Percentiles rank a stretch among this genome's conserved stretches.
These are phyloP conservation scores for Chrysoporthe puriensis DNA, from an alignment of 2,329 filamentous ascomycete species.

Conservation along the genomic window DNA sequence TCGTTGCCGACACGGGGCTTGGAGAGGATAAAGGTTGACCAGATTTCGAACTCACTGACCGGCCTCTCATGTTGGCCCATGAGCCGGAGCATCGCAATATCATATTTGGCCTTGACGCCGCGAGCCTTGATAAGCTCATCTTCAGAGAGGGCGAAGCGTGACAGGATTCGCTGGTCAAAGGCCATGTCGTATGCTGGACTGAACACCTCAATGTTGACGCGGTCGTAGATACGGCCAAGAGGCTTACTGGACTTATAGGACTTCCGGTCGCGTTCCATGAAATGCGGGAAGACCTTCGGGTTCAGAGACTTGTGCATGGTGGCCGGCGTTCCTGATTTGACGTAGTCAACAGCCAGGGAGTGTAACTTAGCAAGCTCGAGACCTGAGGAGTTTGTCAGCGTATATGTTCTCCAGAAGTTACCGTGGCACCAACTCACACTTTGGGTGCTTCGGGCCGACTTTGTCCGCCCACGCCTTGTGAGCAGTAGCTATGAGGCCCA, in stretches of 20 bases:
- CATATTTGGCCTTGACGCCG: slow-evolving; percentile 76
- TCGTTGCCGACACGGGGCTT: slow-evolving; percentile 73
- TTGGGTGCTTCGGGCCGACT: slow-evolving; percentile 66
- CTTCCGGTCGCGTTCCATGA: slow-evolving; percentile 72
- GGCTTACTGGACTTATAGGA: slow-evolving; percentile 72
- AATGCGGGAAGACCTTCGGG: slow-evolving; percentile 78
- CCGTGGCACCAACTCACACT: slow-evolving; percentile 56
- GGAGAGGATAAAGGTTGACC: slow-evolving; percentile 80
- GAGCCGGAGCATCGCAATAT: slow-evolving; percentile 73
- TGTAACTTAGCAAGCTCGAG: slow-evolving; percentile 78
- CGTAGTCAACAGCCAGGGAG: slow-evolving; percentile 91
- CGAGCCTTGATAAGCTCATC: slow-evolving; percentile 62
- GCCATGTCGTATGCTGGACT: slow-evolving; percentile 69
- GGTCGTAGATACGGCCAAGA: slow-evolving; percentile 82
- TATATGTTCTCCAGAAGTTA: neutral
- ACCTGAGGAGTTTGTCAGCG: slow-evolving; percentile 43
- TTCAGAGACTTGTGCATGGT: slow-evolving; percentile 63
- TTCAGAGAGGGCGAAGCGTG: slow-evolving; percentile 59
- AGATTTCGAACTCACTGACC: slow-evolving; percentile 87
- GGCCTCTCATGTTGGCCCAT: slow-evolving; percentile 82
- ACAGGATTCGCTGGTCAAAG: slow-evolving; percentile 78
- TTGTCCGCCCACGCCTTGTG: slow-evolving; percentile 80
- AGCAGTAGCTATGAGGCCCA: slow-evolving; percentile 78
- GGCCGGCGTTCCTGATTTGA: slow-evolving; percentile 84
- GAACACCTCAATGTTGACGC: slow-evolving; percentile 60